Percentiles rank a stretch among this genome's conserved stretches.
Evolutionary conservation across 1,284 basidiomycete genomes (phyloP).

Genomic region (Fistulinella cinereoalba): DNA sequence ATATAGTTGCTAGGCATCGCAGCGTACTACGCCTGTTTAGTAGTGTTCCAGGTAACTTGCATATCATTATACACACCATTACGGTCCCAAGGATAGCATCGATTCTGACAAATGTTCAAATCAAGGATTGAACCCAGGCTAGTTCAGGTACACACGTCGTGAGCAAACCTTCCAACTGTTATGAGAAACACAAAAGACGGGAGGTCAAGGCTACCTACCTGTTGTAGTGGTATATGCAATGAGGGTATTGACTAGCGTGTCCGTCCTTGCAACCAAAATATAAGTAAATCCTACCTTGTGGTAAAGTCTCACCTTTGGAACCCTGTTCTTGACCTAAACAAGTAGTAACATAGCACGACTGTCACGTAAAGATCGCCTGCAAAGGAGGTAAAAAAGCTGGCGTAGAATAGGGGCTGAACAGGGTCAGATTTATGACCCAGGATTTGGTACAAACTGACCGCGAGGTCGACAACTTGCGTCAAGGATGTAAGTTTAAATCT

Average conservation of each 20-base stretch:
- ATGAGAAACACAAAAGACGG: not conserved
- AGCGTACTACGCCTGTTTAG: slow-evolving; percentile 10
- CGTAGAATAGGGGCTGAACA: slow-evolving; percentile 40
- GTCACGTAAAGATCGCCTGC: slow-evolving; percentile 44
- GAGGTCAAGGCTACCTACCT: slow-evolving; percentile 33
- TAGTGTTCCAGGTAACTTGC: not conserved
- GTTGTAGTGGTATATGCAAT: slow-evolving; percentile 49
- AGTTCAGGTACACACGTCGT: slow-evolving; percentile 40
- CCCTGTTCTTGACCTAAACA: slow-evolving; percentile 43
- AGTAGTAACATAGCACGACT: slow-evolving; percentile 40
- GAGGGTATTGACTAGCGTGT: slow-evolving; percentile 41
- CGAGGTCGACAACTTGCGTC: slow-evolving; percentile 34
- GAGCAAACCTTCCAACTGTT: slow-evolving; percentile 31
- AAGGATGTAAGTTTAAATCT: slow-evolving; percentile 39
- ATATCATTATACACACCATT: slow-evolving; percentile 21
- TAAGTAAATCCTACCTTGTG: not conserved
- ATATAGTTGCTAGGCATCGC: slow-evolving; percentile 20
- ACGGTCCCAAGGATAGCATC: slow-evolving; percentile 47
- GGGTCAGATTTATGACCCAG: not conserved
- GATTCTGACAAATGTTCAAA: slow-evolving; percentile 32
- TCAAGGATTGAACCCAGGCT: not conserved
- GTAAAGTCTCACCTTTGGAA: slow-evolving; percentile 34
- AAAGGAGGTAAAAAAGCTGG: slow-evolving; percentile 42
- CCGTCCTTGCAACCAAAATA: slow-evolving; percentile 35
- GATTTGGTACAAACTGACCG: slow-evolving; percentile 28